Base-by-base conservation (phyloP, 192 early-diverging fungal genomes). In the Spizellomyces sp. region DNA sequence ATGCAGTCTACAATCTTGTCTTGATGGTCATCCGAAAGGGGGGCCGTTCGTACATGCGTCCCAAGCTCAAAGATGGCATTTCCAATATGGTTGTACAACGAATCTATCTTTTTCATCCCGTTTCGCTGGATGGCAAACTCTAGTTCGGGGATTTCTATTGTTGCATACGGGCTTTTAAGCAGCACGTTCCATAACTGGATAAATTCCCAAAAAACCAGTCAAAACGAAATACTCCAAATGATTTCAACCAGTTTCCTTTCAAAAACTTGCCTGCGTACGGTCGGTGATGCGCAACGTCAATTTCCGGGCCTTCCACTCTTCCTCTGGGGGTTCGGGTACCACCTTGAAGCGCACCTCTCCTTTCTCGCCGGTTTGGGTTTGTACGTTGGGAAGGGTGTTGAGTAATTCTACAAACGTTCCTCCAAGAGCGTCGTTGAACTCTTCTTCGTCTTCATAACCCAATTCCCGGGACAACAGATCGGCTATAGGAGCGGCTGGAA, bases 41-140 rank as follows among this genome's bases (percentile, higher is more conserved):
- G 62, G 1, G 63, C 70, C 4, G 70, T 64, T 6, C 62, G 60
- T 1, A 72, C 62, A 43, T 72, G 70, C 6, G 62, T 50, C 6
- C 62, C 70, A 6, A 72, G 62, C 27, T 72, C 70, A 36, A 72
- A 72, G 22, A 72, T 64, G 17, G 62, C 62, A 62, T 72, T 72
- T 17, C 70, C 70, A 17, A 72, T 64, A 62, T 72, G 70, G 17
- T 72, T 72, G 70, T 72, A 72, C 9, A 72, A 10, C 6, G 62
- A 64, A 55, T 72, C 70, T 8, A 72, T 56, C 17, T 56, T 47
- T 55, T 72, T 72, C 14, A 52, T 52, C 1, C 70, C 70, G 43
- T 72, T 72, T 54, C 62, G 45, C 43, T 72, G 70, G 48, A 72
- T 72, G 10, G 70, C 70, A 72, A 72, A 72, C 70, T 72, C 70